Conservation (phyloP, 805 yeast genomes). For the Tanozyma kutaoensis region DNA sequence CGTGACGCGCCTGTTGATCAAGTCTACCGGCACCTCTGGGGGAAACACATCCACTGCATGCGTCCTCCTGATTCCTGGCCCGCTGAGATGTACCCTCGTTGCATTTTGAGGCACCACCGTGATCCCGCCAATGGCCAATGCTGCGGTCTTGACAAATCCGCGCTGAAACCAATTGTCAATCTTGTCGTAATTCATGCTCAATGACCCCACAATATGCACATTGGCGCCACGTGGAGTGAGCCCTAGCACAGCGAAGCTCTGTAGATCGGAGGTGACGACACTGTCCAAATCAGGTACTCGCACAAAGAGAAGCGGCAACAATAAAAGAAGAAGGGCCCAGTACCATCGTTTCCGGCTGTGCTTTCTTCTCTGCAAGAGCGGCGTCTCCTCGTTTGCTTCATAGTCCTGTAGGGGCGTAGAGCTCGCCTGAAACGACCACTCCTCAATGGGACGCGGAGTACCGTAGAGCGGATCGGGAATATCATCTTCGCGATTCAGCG, state of each 20-base stretch:
- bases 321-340: too few species aligned
- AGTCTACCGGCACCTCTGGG: conserved; percentile 11
- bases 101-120: conserved; percentile 9
- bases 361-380: too few species aligned
- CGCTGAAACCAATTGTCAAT: conserved; percentile 11
- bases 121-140: conserved; percentile 11
- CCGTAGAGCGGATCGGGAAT: too few species aligned
- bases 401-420: too few species aligned
- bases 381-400: too few species aligned
- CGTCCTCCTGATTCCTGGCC: conserved; percentile 2
- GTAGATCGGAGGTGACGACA: too few species aligned
- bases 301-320: too few species aligned
- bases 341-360: too few species aligned
- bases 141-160: conserved; percentile 8
- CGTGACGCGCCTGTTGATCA: conserved; percentile 9
- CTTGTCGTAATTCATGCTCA: conserved; percentile 14
- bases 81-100: conserved; percentile 9
- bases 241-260: conserved; percentile 10
- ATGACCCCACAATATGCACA: conserved; percentile 13
- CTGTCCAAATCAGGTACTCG: too few species aligned
- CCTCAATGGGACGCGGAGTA: too few species aligned
- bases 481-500: too few species aligned
- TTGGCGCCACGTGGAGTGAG: conserved; percentile 13
- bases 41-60: conserved; percentile 13
- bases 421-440: too few species aligned